Percentiles rank a stretch among this genome's conserved stretches.
Evolutionary conservation across 257 asterid species (phyloP).

Genomic region (Salvia miltiorrhiza): DNA sequence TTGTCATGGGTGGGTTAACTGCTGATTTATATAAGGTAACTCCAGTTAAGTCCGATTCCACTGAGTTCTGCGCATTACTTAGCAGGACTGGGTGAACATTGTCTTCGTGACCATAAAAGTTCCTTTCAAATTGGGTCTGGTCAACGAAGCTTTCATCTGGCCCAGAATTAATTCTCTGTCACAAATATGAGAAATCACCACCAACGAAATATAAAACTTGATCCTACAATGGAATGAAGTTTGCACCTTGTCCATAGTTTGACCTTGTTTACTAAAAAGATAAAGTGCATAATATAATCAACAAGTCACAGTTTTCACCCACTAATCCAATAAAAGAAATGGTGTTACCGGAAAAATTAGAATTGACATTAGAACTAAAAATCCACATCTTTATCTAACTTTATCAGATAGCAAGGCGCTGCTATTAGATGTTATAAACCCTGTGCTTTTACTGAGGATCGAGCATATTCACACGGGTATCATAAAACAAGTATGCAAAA

Average conservation of each 20-base stretch:
- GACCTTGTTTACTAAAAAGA: not conserved
- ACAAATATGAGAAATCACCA: conserved; percentile 24
- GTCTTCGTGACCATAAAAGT: conserved; percentile 53
- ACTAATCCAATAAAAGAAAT: not conserved
- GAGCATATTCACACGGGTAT: not conserved
- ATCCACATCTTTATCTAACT: not conserved
- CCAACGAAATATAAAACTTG: conserved; percentile 9
- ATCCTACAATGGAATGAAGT: not conserved
- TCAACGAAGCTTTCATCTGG: conserved; percentile 54
- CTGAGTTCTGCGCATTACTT: conserved; percentile 42
- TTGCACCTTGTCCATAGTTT: not conserved
- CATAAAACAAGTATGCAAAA: not conserved
- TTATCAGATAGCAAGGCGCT: not conserved
- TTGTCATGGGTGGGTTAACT: conserved; percentile 37
- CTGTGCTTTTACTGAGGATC: not conserved
- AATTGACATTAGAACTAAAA: not conserved
- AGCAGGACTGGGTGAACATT: conserved; percentile 38
- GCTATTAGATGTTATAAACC: not conserved
- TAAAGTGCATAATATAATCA: not conserved
- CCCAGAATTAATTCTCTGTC: conserved; percentile 57
- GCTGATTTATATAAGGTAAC: conserved; percentile 37
- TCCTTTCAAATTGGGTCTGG: conserved; percentile 46
- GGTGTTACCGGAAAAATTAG: not conserved
- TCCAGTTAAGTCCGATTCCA: conserved; percentile 47
- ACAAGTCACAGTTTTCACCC: conserved; percentile 3